These are phyloP conservation scores for Torulaspora quercuum DNA, from an alignment of 805 yeast genomes.

Conservation along the genomic window DNA sequence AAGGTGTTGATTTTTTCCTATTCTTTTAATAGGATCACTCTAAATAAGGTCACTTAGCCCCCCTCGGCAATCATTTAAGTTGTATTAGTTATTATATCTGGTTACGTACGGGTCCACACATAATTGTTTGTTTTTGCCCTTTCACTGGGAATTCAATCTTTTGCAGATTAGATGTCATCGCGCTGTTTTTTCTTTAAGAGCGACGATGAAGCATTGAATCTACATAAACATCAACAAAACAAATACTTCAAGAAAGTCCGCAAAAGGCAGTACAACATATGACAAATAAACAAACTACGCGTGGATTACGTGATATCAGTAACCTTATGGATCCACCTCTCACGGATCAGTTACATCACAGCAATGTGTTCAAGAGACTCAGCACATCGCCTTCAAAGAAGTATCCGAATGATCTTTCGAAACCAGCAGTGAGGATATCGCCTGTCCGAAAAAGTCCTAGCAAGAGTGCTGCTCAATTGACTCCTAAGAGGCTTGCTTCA, in stretches of 20 bases:
- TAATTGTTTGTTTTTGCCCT: too few species aligned
- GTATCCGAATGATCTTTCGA: conserved; percentile 17
- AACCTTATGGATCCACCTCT: conserved; percentile 8
- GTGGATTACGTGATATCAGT: conserved; percentile 10
- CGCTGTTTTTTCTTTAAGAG: too few species aligned
- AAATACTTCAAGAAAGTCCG: too few species aligned
- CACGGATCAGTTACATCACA: conserved; percentile 8
- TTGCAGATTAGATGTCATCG: too few species aligned
- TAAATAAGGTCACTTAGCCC: too few species aligned
- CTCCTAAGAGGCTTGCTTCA: conserved; percentile 33
- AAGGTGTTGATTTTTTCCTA: too few species aligned
- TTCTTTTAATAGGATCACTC: too few species aligned
- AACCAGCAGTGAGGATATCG: conserved; percentile 27
- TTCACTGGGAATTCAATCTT: too few species aligned
- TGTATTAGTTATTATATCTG: too few species aligned
- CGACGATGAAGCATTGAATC: too few species aligned
- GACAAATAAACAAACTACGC: conserved; percentile 9
- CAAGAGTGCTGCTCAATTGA: conserved; percentile 23
- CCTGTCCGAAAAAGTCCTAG: conserved; percentile 15
- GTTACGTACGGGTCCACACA: too few species aligned
- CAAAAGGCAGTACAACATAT: background rate
- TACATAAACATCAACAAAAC: conserved; percentile 3
- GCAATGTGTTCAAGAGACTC: conserved; percentile 26
- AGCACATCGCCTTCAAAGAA: conserved; percentile 29
- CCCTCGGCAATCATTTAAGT: too few species aligned